Evolutionary conservation across 164 flowering plant genomes (phyloP), one percentile per base, ranked within the genome.

Genomic region (Magnolia sinica): DNA sequence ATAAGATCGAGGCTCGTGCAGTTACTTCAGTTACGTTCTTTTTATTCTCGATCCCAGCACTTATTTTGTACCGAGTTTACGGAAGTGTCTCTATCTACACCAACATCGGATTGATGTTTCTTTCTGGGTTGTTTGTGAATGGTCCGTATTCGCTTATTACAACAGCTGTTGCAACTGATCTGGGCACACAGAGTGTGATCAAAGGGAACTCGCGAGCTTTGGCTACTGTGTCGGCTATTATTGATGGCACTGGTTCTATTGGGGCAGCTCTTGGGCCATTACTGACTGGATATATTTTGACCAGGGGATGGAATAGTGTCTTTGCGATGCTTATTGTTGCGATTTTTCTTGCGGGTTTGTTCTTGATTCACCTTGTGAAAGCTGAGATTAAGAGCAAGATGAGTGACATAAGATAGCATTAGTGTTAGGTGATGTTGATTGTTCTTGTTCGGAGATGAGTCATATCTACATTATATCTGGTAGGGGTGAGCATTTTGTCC

Each of bases 101-200:
- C 68, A 96, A 93, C 83, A 82, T 87, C 20, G 64, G 78, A 2
- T 78, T 96, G 81, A 96, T 96, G 98, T 91, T 92, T 75, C 55
- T 89, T 68, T 90, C 92, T 59, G 99, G 99, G 1, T 78, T 91
- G 77, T 85, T 94, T 24, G 98, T 96, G 19, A 96, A 94, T 82
- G 99, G 96, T n/a, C 99, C 99, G 0, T 96, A 94, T 71, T 78
- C 98, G 8, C 92, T 96, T n/a, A 96, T 96, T 70, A 94, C 99
- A 64, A 96, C 99, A 0, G 99, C 99, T 29, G 98, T 96, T 50
- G 90, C 99, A 13, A 89, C 99, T 82, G 99, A 96, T 86, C 92
- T 96, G 65, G 98, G 98, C 49, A 90, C 98, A 1, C 97, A 92
- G 79, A 89, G 84, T 81, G 72, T 70, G 63, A 83, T 84, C 24